Evolutionary conservation across 1,139 yeast species (phyloP).

Genomic region (Arxiozyma slooffiae): DNA sequence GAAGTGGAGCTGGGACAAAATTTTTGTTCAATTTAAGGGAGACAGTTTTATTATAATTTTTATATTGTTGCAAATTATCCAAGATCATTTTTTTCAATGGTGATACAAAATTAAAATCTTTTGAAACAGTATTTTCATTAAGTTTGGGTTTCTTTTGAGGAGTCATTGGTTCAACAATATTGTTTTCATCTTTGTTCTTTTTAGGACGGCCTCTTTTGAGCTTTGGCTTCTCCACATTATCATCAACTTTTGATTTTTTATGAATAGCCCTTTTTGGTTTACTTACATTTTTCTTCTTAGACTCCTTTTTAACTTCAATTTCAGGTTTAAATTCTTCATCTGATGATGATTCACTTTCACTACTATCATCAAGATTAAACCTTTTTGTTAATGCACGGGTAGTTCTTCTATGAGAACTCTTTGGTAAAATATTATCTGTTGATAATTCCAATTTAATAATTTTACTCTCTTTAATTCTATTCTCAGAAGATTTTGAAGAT

Average conservation of each 20-base stretch:
- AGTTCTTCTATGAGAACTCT: slow-evolving; percentile 5
- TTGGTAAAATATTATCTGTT: slow-evolving; percentile 7
- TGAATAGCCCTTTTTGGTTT: not conserved
- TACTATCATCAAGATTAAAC: not conserved
- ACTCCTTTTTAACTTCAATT: not conserved
- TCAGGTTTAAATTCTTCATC: not conserved
- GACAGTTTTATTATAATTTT: slow-evolving; percentile 16
- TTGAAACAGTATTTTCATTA: not conserved
- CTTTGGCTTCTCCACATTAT: not conserved
- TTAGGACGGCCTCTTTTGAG: not conserved
- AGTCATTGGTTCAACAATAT: not conserved
- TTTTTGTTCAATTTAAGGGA: slow-evolving; percentile 26
- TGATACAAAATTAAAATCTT: slow-evolving; percentile 21
- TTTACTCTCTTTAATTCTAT: not conserved
- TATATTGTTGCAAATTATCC: slow-evolving; percentile 18
- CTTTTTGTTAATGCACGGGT: not conserved
- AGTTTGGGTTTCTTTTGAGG: not conserved
- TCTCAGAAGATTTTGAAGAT: not conserved
- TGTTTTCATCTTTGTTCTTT: not conserved
- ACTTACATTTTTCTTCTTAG: not conserved
- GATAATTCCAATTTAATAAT: slow-evolving; percentile 4
- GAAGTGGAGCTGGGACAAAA: slow-evolving; percentile 34
- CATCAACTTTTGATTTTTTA: not conserved
- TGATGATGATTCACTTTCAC: slow-evolving; percentile 1
- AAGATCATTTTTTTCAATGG: slow-evolving; percentile 20